Conservation (phyloP, 345 rosid genomes). For the Ceriops tagal region DNA sequence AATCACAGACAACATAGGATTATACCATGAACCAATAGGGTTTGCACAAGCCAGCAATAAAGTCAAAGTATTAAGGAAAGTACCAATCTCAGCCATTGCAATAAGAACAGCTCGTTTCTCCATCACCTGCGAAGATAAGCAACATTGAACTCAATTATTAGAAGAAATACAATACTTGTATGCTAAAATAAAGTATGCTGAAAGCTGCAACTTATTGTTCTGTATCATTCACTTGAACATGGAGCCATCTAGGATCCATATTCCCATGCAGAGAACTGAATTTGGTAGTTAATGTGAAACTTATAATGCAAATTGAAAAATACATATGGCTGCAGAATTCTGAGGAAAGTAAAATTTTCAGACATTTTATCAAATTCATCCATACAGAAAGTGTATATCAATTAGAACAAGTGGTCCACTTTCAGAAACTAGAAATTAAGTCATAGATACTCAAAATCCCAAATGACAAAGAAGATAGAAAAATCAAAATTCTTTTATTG, state of each 20-base stretch:
- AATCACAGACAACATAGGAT: conserved; percentile 83
- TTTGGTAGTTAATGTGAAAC: background rate
- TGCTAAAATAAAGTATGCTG: background rate
- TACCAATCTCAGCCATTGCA: conserved; percentile 93
- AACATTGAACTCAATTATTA: background rate
- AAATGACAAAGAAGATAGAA: background rate
- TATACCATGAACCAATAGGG: conserved; percentile 91
- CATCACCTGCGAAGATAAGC: conserved; percentile 64
- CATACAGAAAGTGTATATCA: conserved; percentile 83
- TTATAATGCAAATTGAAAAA: background rate
- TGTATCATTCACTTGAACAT: background rate
- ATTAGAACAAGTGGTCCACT: conserved; percentile 96
- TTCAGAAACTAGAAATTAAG: conserved; percentile 60
- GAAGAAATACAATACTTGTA: conserved; percentile 1
- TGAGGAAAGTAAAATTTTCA: conserved; percentile 36
- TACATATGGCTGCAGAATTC: background rate
- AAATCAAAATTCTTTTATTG: conserved; percentile 42
- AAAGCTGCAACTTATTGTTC: too few species aligned
- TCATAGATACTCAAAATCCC: conserved; percentile 26
- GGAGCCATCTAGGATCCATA: background rate
- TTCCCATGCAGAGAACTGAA: background rate
- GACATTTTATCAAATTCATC: conserved; percentile 99
- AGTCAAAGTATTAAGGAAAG: conserved; percentile 88
- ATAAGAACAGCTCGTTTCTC: conserved; percentile 96
- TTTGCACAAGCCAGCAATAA: conserved; percentile 95